A percentile compares a stretch with the other conserved stretches of the same genome.
These are phyloP conservation scores for Cladophialophora bantiana DNA, from an alignment of 2,329 filamentous ascomycete species.

Conservation along the genomic window DNA sequence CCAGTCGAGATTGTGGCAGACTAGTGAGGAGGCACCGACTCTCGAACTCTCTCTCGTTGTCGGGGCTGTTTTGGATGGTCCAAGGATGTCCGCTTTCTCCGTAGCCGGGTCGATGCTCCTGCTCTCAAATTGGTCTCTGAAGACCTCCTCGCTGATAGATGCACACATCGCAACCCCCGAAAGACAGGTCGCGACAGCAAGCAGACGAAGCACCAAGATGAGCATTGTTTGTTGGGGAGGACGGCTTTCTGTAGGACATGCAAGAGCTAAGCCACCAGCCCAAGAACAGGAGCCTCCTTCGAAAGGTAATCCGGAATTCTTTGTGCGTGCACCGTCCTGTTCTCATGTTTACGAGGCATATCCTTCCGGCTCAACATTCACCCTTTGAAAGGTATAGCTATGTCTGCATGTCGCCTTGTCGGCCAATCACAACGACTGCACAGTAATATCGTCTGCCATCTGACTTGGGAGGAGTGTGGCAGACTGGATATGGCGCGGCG, in stretches of 20 bases:
- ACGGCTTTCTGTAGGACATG: not conserved
- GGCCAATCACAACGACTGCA: not conserved
- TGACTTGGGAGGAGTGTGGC: not conserved
- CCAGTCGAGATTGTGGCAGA: not conserved
- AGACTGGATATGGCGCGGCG: not conserved
- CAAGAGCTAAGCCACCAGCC: not conserved
- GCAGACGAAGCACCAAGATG: slow-evolving; percentile 19
- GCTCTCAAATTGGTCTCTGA: not conserved
- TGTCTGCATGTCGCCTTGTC: not conserved
- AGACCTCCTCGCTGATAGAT: slow-evolving; percentile 23
- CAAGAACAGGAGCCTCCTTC: not conserved
- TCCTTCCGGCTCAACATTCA: slow-evolving; percentile 2
- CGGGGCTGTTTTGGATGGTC: not conserved
- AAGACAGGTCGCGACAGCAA: slow-evolving; percentile 23
- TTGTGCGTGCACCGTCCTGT: not conserved
- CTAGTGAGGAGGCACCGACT: not conserved
- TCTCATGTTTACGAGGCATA: not conserved
- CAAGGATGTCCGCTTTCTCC: not conserved
- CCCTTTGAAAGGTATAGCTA: not conserved
- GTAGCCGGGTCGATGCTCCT: not conserved
- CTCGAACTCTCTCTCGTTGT: not conserved
- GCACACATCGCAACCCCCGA: slow-evolving; percentile 26
- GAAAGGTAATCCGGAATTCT: not conserved
- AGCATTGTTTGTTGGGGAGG: slow-evolving; percentile 19
- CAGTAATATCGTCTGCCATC: not conserved